These are phyloP conservation scores for Hypocreales sp. DNA, from an alignment of 2,329 filamentous ascomycete genomes.

Conservation along the genomic window DNA sequence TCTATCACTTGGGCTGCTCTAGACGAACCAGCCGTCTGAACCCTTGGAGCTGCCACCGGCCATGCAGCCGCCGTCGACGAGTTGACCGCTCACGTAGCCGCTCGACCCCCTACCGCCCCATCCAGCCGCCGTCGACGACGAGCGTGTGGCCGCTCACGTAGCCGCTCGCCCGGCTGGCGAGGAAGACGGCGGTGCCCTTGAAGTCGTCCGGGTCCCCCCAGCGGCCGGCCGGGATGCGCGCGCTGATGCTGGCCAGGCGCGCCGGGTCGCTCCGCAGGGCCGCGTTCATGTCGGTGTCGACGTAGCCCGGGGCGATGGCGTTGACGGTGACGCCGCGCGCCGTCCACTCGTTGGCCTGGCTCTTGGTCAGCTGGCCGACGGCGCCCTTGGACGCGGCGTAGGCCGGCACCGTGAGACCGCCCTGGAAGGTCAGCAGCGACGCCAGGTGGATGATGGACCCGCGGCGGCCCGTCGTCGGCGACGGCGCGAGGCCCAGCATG, in stretches of 20 bases:
- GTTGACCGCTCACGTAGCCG: too few relatives aligned
- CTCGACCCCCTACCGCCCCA: conserved; percentile 47
- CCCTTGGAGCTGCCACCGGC: too few relatives aligned
- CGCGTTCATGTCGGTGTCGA: conserved; percentile 87
- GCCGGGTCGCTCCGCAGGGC: conserved; percentile 60
- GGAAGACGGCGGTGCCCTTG: conserved; percentile 64
- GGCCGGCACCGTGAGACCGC: conserved; percentile 74
- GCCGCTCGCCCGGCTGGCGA: conserved; percentile 60
- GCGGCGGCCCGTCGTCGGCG: conserved; percentile 33
- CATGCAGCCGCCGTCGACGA: too few relatives aligned
- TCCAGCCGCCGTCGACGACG: conserved; percentile 84
- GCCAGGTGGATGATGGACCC: conserved; percentile 76
- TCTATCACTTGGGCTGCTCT: too few relatives aligned
- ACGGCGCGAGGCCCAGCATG: conserved; percentile 47
- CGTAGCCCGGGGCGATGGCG: conserved; percentile 79
- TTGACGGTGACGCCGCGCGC: conserved; percentile 70
- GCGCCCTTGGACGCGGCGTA: conserved; percentile 81
- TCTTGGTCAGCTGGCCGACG: conserved; percentile 72
- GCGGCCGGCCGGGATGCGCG: conserved; percentile 66
- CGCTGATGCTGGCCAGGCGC: conserved; percentile 57
- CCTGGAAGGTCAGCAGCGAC: conserved; percentile 69
- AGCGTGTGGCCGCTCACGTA: conserved; percentile 75
- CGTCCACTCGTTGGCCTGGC: conserved; percentile 76
- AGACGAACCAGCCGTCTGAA: too few relatives aligned
- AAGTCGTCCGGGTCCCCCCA: conserved; percentile 83